Base-by-base conservation (phyloP, 2,329 filamentous ascomycete species). In the Ophiostoma quercus region DNA sequence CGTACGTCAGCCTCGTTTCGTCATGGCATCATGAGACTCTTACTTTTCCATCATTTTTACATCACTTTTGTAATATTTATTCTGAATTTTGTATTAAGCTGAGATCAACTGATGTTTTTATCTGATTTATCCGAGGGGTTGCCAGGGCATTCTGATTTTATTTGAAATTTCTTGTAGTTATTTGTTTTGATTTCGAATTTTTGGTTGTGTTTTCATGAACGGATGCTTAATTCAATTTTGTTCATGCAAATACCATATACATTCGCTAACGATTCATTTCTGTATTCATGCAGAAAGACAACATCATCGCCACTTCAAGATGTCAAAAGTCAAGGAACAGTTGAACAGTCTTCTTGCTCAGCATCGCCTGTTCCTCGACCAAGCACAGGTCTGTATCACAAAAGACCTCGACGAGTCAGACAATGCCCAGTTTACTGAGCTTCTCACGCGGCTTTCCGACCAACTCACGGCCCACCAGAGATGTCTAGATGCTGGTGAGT, bases 321-420 rank as follows among this genome's bases (percentile, higher is more conserved):
- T 68, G 67, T 16, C 67, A 2, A 8, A n/a, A 39, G 9, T 34
- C 29, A 22, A 63, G 22, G 25, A 32, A 3, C 60, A 22, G 22
- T 19, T 69, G 19, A 57, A 66, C 6, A 14, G 11, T 34, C 37
- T 70, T 7, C 51, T 72, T 3, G 43, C 37, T 5, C 66, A 47
- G 39, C 72, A 71, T 62, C 22, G 32, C 32, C 32, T n/a, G 9
- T 71, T 71, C 34, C 41, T 73, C 1, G 12, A 5, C 14, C 67
- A 66, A 14, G 62, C 70, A 7, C 29, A 66, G 37, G 32, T 16
- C 1, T 39, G 65, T 25, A 41, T 73, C 34, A 47, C 68, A 7
- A 57, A 67, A 1, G 66, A 70, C 2, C 19, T 68, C 19, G 25
- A 65, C 12, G 51, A 41, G 22, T 7, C 54, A 0, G 32, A 47